These are phyloP conservation scores for Herpetomonas tarakana DNA, from an alignment of 208 protist species.

Conservation along the genomic window DNA sequence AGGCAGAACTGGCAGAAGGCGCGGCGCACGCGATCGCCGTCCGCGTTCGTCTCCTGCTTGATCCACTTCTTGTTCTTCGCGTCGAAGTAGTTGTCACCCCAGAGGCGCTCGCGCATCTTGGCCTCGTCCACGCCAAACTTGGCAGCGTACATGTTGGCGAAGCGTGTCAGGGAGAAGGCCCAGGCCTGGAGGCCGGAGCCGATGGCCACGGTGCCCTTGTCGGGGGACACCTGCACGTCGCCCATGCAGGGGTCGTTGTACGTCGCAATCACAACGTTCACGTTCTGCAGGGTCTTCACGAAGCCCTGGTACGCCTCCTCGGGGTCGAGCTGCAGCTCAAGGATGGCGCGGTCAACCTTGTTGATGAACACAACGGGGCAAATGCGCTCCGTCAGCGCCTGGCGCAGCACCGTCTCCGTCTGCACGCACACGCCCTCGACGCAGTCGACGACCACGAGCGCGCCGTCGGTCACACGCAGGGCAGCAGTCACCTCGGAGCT, in stretches of 20 bases:
- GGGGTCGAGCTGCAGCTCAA: slow-evolving; percentile 83
- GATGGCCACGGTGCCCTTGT: slow-evolving; percentile 97
- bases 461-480: slow-evolving; percentile 99
- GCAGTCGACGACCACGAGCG: slow-evolving; percentile 98
- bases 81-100: slow-evolving; percentile 99
- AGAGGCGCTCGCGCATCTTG: slow-evolving; percentile 93
- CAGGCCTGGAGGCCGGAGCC: slow-evolving; percentile 98
- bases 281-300: slow-evolving; percentile 74
- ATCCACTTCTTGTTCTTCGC: slow-evolving; percentile 83
- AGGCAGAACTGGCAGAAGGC: slow-evolving; percentile 97
- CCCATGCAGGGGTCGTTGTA: slow-evolving; percentile 95
- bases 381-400: slow-evolving; percentile 96
- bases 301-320: slow-evolving; percentile 86
- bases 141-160: slow-evolving; percentile 69
- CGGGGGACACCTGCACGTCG: slow-evolving; percentile 75
- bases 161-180: slow-evolving; percentile 97
- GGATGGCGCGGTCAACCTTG: slow-evolving; percentile 97
- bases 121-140: slow-evolving; percentile 94
- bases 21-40: slow-evolving; percentile 62
- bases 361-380: slow-evolving; percentile 99
- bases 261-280: slow-evolving; percentile 95
- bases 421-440: slow-evolving; percentile 99
- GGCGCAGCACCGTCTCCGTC: slow-evolving; percentile 98
- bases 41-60: slow-evolving; percentile 58
- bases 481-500: slow-evolving; percentile 99